Conservation (phyloP, 2,329 filamentous ascomycete genomes). For the Aspergillus piperis region DNA sequence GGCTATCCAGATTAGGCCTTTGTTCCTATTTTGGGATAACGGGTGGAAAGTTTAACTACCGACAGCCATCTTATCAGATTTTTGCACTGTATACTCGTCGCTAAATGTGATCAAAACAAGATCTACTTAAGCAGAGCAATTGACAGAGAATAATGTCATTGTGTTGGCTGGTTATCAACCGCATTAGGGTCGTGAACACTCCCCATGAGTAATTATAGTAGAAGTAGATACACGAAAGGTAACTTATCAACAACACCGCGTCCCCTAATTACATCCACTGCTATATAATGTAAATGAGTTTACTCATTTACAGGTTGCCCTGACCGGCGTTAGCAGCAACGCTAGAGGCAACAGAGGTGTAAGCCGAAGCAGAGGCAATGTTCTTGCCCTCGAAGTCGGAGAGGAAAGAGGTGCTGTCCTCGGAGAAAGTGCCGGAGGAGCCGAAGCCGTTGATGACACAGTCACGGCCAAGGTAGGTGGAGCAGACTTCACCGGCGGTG, state of each 20-base stretch:
- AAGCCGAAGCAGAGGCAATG: conserved; percentile 48
- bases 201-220: background rate
- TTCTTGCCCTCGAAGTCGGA: conserved; percentile 56
- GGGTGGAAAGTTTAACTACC: too few species aligned
- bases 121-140: too few species aligned
- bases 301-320: conserved; percentile 42
- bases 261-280: background rate
- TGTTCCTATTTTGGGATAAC: too few species aligned
- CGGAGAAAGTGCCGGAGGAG: conserved; percentile 35
- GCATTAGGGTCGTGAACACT: background rate
- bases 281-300: background rate
- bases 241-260: background rate
- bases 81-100: too few species aligned
- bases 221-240: background rate
- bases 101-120: too few species aligned
- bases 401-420: conserved; percentile 53
- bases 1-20: too few species aligned
- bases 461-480: conserved; percentile 48
- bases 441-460: conserved; percentile 56
- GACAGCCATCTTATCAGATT: too few species aligned
- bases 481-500: conserved; percentile 46
- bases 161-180: background rate
- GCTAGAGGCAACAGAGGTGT: conserved; percentile 38
- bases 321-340: conserved; percentile 50
- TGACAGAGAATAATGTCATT: background rate